Evolutionary conservation across 345 rosid species (phyloP), one percentile per base, ranked within the genome.

Genomic region (Boechera stricta): DNA sequence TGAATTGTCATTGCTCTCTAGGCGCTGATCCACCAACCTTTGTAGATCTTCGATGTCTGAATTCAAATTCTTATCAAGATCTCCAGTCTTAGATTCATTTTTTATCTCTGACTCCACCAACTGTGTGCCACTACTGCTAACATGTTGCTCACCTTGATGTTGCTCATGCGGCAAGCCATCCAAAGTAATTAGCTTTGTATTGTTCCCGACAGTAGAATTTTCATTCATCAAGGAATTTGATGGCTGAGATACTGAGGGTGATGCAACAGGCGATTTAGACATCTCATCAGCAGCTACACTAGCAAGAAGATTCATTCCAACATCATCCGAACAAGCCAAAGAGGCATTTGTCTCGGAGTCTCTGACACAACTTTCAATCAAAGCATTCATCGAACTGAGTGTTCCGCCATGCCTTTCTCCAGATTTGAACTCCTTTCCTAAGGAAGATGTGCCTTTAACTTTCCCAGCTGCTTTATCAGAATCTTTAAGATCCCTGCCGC

Each of bases 251-350:
- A 61, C 76, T 18, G 75, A 64, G 6, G 90, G 95, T n/a, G 96
- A 88, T 47, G 61, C 82, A 60, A 67, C 65, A 67, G 88, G 87
- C 13, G 91, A 80, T 67, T 86, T 95, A n/a, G 83, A 83, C 69
- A 92, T 88, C 78, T 95, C 98, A 54, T 89, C 96, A 74, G 97
- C 83, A 72, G 98, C 99, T 61, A 93, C 99, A 77, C 84, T 90
- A 47, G 99, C 99, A 70, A 95, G 90, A 71, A 95, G 84, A 81
- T 92, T 90, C 96, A 95, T 92, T 64, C 97, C 99, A 76, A 84
- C 87, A 79, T 93, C 97, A 86, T 95, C 99, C 15, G 80, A 87
- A 74, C 78, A 79, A 10, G 93, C 81, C 59, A 76, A 41, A 31
- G 77, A 77, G 3, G 74, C 83, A 83, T 61, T 86, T 9, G 88